Percentiles rank a stretch among this genome's conserved stretches.
Evolutionary conservation across 1,284 basidiomycete species (phyloP).

Genomic region (Vanrija sp.): DNA sequence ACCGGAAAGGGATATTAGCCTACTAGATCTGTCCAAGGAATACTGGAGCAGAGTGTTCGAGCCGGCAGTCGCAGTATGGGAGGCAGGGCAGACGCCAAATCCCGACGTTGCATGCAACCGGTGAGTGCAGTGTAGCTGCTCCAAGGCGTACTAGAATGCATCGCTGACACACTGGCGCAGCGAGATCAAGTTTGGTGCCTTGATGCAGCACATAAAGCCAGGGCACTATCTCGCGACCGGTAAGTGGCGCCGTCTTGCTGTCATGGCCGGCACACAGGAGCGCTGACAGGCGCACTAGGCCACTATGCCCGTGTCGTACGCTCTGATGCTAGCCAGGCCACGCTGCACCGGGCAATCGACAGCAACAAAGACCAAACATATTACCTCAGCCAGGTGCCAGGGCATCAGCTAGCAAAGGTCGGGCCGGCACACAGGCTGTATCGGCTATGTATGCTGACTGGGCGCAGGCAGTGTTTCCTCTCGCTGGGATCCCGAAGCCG

Average conservation of each 20-base stretch:
- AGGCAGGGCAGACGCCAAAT: conserved; percentile 77
- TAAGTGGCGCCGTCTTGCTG: conserved; percentile 29
- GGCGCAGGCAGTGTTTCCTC: conserved; percentile 68
- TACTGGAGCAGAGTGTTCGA: conserved; percentile 89
- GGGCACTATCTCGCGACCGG: conserved; percentile 73
- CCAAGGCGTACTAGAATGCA: no score
- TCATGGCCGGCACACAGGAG: neutral
- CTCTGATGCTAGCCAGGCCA: conserved; percentile 49
- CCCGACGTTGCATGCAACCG: conserved; percentile 92
- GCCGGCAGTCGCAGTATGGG: conserved; percentile 72
- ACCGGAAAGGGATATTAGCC: conserved; percentile 59
- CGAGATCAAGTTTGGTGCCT: conserved; percentile 89
- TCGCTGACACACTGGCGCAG: conserved; percentile 47
- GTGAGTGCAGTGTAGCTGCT: conserved; percentile 47
- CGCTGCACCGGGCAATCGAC: conserved; percentile 66
- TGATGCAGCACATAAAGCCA: conserved; percentile 61
- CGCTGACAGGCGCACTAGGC: conserved; percentile 52
- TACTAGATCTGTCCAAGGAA: conserved; percentile 74
- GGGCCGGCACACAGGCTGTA: conserved; percentile 4
- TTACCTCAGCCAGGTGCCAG: conserved; percentile 76
- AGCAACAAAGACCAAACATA: conserved; percentile 85
- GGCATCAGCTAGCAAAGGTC: conserved; percentile 56
- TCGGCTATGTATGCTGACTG: neutral
- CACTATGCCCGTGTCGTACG: conserved; percentile 81
- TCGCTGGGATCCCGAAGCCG: conserved; percentile 63